Conservation (phyloP, 306 rosid species). For the Lathyrus oleraceus region DNA sequence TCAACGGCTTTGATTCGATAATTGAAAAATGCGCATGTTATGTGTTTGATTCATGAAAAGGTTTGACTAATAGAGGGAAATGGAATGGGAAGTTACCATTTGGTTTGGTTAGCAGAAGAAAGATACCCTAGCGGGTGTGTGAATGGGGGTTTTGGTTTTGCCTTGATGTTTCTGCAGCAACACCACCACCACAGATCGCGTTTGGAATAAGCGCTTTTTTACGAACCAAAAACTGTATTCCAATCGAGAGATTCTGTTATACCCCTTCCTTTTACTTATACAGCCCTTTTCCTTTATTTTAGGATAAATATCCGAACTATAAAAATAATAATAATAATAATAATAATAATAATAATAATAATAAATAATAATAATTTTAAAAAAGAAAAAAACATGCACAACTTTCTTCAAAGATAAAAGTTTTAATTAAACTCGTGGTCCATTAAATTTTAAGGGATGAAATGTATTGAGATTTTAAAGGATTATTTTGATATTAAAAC, state of each 20-base stretch:
- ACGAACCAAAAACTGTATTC: background rate
- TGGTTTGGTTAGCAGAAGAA: slow-evolving; percentile 31
- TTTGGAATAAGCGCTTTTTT: slow-evolving; percentile 32
- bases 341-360: no score
- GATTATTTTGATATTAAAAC: no score
- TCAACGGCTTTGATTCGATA: background rate
- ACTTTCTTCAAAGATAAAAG: no score
- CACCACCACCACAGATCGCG: slow-evolving; percentile 36
- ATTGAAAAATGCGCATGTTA: background rate
- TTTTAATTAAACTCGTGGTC: no score
- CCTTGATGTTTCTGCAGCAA: slow-evolving; percentile 2
- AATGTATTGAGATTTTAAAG: no score
- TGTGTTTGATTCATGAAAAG: slow-evolving; percentile 5
- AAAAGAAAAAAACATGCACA: no score
- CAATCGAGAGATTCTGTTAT: background rate
- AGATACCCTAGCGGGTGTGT: slow-evolving; percentile 33
- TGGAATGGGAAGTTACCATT: slow-evolving; percentile 40
- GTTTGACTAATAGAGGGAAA: slow-evolving; percentile 14
- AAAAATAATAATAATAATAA: no score
- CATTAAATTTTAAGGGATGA: no score
- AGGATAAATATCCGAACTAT: no score
- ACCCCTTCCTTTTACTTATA: background rate
- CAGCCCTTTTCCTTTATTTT: background rate
- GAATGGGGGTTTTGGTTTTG: slow-evolving; percentile 18
- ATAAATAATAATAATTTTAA: no score